Evolutionary conservation across 225 moss, liverwort and hornwort species (phyloP).

Genomic region (Polytrichum commune): DNA sequence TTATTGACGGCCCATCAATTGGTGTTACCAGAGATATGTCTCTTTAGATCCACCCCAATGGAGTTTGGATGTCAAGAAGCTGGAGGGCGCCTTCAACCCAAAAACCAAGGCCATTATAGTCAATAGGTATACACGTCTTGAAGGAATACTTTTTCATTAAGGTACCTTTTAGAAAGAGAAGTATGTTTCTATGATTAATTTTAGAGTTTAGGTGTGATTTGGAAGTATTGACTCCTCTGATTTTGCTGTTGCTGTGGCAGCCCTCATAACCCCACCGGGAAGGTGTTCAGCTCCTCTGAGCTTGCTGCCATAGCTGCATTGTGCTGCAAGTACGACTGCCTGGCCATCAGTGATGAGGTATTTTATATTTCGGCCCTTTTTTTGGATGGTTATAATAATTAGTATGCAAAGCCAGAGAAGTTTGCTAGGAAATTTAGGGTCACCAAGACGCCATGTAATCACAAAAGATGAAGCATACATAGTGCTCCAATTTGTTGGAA

Average conservation of each 20-base stretch:
- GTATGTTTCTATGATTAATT: no score
- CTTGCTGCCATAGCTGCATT: conserved; percentile 65
- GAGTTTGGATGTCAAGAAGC: conserved; percentile 58
- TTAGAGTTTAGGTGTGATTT: no score
- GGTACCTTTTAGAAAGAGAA: no score
- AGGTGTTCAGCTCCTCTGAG: conserved; percentile 66
- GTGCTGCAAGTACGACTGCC: conserved; percentile 78
- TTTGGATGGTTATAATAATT: neutral
- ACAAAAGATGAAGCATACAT: no score
- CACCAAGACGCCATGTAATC: no score
- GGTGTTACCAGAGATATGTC: conserved; percentile 50
- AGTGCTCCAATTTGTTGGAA: no score
- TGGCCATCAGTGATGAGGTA: conserved; percentile 90
- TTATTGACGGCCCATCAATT: conserved; percentile 5
- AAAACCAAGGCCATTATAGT: conserved; percentile 76
- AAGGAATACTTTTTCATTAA: no score
- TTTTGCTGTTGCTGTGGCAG: conserved; percentile 30
- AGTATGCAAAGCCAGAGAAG: no score
- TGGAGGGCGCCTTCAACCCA: conserved; percentile 55
- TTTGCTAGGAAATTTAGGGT: no score
- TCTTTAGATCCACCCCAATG: conserved; percentile 59
- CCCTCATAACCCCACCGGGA: conserved; percentile 93
- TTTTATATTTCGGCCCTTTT: neutral
- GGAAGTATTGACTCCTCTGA: no score
- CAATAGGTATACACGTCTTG: conserved; percentile 48